Evolutionary conservation across 75 land plant species (phyloP).

Genomic region (Cupressus sempervirens): DNA sequence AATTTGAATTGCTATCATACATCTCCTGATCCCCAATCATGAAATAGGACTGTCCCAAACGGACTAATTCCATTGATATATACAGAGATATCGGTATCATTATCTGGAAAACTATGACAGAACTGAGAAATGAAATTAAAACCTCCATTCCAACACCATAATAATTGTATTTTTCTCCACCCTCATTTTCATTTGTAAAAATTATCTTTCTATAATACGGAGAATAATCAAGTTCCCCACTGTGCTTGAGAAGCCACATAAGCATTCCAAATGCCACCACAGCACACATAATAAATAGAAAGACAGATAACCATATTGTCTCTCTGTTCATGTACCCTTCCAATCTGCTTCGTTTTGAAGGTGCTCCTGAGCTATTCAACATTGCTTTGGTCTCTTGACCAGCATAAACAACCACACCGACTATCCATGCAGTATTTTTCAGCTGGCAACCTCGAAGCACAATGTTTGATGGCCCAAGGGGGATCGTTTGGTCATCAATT

Average conservation of each 20-base stretch:
- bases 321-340: conserved; percentile 83
- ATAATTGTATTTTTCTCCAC: conserved; percentile 47
- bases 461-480: conserved; percentile 76
- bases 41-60: conserved; percentile 84
- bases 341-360: conserved; percentile 73
- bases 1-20: conserved; percentile 59
- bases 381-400: conserved; percentile 92
- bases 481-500: conserved; percentile 43
- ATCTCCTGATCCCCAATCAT: conserved; percentile 79
- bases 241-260: conserved; percentile 56
- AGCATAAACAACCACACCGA: conserved; percentile 89
- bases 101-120: conserved; percentile 79
- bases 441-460: conserved; percentile 84
- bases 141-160: conserved; percentile 73
- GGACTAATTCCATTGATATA: conserved; percentile 87
- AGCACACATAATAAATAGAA: conserved; percentile 59
- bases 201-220: conserved; percentile 61
- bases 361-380: conserved; percentile 77
- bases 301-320: conserved; percentile 70
- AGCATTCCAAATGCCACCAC: conserved; percentile 70
- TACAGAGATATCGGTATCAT: conserved; percentile 92
- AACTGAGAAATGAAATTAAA: conserved; percentile 74
- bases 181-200: conserved; percentile 17
- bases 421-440: conserved; percentile 75
- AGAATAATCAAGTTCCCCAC: conserved; percentile 44